Percentiles rank a stretch among this genome's conserved stretches.
phyloP scores from a whole-genome alignment of 1,284 basidiomycete species.

The Anthracocystis setariae region DNA sequence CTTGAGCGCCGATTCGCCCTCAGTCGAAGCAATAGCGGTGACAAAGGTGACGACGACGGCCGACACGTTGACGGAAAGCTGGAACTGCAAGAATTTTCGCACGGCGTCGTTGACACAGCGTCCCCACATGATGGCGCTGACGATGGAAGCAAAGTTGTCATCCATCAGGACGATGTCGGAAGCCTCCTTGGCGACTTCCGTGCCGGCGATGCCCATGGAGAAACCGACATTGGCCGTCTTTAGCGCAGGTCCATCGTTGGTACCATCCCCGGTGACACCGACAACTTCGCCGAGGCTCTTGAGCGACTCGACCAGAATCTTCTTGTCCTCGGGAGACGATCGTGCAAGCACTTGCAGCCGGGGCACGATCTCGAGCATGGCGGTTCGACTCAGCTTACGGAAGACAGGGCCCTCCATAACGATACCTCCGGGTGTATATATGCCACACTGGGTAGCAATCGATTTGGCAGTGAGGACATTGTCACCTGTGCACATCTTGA shows the following conservation, averaged over 20 bases:
- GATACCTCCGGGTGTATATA: constrained; percentile 88
- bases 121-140: constrained; percentile 98
- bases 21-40: constrained; percentile 81
- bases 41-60: constrained; percentile 94
- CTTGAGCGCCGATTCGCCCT: constrained; percentile 85
- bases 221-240: constrained; percentile 74
- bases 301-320: constrained; percentile 87
- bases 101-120: constrained; percentile 97
- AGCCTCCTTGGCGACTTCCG: constrained; percentile 98
- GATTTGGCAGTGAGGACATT: constrained; percentile 88
- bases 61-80: constrained; percentile 94
- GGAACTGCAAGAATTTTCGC: constrained; percentile 97
- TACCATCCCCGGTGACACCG: constrained; percentile 97
- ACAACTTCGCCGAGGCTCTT: constrained; percentile 90
- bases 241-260: constrained; percentile 95
- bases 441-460: constrained; percentile 93
- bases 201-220: constrained; percentile 95
- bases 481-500: constrained; percentile 99
- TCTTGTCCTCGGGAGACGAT: constrained; percentile 98
- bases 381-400: constrained; percentile 70
- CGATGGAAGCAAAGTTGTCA: constrained; percentile 93
- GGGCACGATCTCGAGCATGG: constrained; percentile 72
- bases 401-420: constrained; percentile 93
- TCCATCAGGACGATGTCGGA: constrained; percentile 97
- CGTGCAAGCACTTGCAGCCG: constrained; percentile 78